A percentile compares a stretch with the other conserved stretches of the same genome.
These are phyloP conservation scores for Clonostachys sp. DNA, from an alignment of 2,329 filamentous ascomycete genomes.

Conservation along the genomic window DNA sequence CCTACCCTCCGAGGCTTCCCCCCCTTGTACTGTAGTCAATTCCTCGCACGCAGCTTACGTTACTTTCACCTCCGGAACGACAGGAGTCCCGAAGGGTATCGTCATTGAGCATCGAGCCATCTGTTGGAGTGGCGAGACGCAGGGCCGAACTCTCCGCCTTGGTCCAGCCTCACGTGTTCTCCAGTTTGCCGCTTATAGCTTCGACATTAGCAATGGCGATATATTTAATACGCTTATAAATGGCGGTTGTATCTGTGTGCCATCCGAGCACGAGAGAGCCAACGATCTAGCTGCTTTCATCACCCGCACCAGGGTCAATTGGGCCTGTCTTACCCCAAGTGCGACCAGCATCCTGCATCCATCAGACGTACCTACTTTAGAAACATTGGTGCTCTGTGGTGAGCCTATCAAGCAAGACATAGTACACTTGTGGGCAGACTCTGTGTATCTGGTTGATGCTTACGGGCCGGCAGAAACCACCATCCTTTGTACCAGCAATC, in stretches of 20 bases:
- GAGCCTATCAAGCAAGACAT: background rate
- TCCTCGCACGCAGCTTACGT: conserved; percentile 5
- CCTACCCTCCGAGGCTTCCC: background rate
- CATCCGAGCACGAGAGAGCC: conserved; percentile 3
- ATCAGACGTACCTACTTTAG: background rate
- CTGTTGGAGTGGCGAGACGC: conserved; percentile 10
- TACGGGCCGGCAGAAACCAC: background rate
- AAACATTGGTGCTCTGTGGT: background rate
- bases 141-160: conserved; percentile 13
- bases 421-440: background rate
- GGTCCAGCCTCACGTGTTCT: conserved; percentile 16
- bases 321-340: conserved; percentile 7
- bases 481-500: background rate
- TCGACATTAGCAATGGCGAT: conserved; percentile 4
- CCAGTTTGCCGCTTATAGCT: conserved; percentile 10
- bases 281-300: conserved; percentile 2
- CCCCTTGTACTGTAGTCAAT: background rate
- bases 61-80: conserved; percentile 14
- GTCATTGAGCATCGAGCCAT: conserved; percentile 9
- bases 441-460: background rate
- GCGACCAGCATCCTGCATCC: background rate
- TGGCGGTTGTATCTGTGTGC: conserved; percentile 5
- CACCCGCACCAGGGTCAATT: conserved; percentile 8
- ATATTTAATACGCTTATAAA: conserved; percentile 3
- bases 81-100: conserved; percentile 13